These are phyloP conservation scores for Sphaerulina populicola DNA, from an alignment of 2,329 filamentous ascomycete genomes.

Conservation along the genomic window DNA sequence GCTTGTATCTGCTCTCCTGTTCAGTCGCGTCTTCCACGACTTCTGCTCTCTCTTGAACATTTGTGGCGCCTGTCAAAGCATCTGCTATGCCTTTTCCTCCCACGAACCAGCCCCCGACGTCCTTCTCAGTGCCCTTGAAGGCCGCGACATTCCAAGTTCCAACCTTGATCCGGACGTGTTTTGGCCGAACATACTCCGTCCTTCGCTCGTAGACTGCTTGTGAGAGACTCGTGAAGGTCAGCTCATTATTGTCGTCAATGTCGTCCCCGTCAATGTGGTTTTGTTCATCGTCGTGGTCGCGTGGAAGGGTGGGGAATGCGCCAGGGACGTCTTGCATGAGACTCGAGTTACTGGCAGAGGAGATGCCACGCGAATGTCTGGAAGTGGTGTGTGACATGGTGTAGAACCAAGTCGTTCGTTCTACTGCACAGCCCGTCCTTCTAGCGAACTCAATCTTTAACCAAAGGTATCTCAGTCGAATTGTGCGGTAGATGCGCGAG, in stretches of 20 bases:
- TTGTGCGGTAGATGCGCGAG: neutral
- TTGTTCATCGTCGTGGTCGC: conserved; percentile 19
- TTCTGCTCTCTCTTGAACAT: conserved; percentile 17
- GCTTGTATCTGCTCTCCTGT: conserved; percentile 41
- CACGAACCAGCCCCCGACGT: conserved; percentile 83
- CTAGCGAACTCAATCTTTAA: neutral
- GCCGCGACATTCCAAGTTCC: conserved; percentile 93
- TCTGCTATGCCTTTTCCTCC: conserved; percentile 62
- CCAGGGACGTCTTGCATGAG: conserved; percentile 44
- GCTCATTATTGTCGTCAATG: conserved; percentile 14
- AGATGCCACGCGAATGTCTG: conserved; percentile 18
- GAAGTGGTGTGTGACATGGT: conserved; percentile 16
- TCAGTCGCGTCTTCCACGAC: conserved; percentile 38
- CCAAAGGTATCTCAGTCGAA: neutral
- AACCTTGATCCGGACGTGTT: conserved; percentile 73
- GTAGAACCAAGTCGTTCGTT: neutral
- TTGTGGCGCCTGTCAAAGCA: conserved; percentile 48
- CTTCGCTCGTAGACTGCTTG: conserved; percentile 61
- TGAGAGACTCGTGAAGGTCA: conserved; percentile 35
- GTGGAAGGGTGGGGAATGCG: conserved; percentile 35
- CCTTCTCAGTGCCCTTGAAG: conserved; percentile 74
- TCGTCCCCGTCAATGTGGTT: conserved; percentile 12
- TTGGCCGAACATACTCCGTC: conserved; percentile 68
- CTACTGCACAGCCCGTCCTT: neutral
- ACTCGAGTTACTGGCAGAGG: conserved; percentile 22